Evolutionary conservation across 1,139 yeast species (phyloP).

Genomic region (Yamadazyma pseudoaaseri): DNA sequence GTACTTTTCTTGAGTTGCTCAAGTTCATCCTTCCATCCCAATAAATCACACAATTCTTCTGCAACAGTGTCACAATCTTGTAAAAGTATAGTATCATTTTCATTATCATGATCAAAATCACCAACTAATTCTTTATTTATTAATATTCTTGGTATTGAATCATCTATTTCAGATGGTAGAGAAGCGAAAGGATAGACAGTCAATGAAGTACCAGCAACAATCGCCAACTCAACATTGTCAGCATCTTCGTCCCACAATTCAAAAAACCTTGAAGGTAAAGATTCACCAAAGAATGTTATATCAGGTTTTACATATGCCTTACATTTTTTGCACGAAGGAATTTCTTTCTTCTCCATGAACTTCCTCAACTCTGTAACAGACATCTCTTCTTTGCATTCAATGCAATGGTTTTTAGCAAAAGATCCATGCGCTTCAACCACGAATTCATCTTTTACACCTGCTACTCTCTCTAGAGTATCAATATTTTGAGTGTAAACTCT

Average conservation of each 20-base stretch:
- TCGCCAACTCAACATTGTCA: slow-evolving; percentile 63
- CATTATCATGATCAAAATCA: slow-evolving; percentile 53
- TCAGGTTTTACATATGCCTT: slow-evolving; percentile 84
- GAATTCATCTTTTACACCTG: slow-evolving; percentile 65
- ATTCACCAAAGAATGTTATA: slow-evolving; percentile 91
- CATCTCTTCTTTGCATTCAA: slow-evolving; percentile 65
- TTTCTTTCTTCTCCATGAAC: slow-evolving; percentile 41
- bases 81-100: slow-evolving; percentile 57
- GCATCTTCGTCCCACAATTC: slow-evolving; percentile 65
- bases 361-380: slow-evolving; percentile 46
- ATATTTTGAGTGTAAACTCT: slow-evolving; percentile 90
- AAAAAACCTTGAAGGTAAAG: slow-evolving; percentile 69
- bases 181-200: slow-evolving; percentile 89
- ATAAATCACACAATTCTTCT: slow-evolving; percentile 44
- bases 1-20: slow-evolving; percentile 27
- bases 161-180: slow-evolving; percentile 64
- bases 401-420: slow-evolving; percentile 81
- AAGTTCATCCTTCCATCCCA: slow-evolving; percentile 67
- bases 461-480: slow-evolving; percentile 84
- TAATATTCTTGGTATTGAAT: slow-evolving; percentile 54
- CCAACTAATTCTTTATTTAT: slow-evolving; percentile 81
- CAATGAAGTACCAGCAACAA: slow-evolving; percentile 90
- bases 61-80: slow-evolving; percentile 68
- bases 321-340: slow-evolving; percentile 57
- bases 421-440: slow-evolving; percentile 95